These are phyloP conservation scores for Verbascum thapsus DNA, from an alignment of 257 asterid genomes.

Conservation along the genomic window DNA sequence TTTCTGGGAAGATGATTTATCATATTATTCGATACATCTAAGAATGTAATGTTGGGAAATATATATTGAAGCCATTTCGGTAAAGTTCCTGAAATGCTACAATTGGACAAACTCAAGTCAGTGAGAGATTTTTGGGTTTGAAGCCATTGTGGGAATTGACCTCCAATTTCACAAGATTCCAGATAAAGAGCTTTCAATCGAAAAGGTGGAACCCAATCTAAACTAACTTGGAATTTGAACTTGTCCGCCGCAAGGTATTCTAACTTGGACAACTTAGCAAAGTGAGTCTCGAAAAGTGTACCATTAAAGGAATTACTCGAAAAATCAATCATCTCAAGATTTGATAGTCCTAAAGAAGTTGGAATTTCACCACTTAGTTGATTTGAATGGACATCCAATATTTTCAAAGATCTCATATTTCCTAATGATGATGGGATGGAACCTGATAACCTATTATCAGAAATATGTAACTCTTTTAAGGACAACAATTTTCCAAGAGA, in stretches of 20 bases:
- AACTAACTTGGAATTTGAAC: background rate
- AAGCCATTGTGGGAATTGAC: too few species aligned
- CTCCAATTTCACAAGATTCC: too few species aligned
- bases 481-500: too few species aligned
- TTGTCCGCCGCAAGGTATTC: background rate
- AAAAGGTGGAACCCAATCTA: constrained; percentile 16
- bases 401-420: background rate
- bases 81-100: constrained; percentile 13
- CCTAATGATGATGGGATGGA: too few species aligned
- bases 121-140: background rate
- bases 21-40: background rate
- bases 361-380: constrained; percentile 3
- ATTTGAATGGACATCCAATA: background rate
- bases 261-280: constrained; percentile 3
- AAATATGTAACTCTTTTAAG: too few species aligned
- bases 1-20: constrained; percentile 3
- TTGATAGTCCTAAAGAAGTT: constrained; percentile 10
- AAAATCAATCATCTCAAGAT: background rate
- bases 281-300: constrained; percentile 14
- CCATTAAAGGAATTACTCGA: background rate
- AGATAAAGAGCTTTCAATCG: background rate
- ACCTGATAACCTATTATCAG: too few species aligned
- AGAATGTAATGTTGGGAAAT: background rate
- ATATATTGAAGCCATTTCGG: constrained; percentile 11
- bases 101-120: background rate